phyloP scores from a whole-genome alignment of 805 yeast species.

The Pichia manshurica region DNA sequence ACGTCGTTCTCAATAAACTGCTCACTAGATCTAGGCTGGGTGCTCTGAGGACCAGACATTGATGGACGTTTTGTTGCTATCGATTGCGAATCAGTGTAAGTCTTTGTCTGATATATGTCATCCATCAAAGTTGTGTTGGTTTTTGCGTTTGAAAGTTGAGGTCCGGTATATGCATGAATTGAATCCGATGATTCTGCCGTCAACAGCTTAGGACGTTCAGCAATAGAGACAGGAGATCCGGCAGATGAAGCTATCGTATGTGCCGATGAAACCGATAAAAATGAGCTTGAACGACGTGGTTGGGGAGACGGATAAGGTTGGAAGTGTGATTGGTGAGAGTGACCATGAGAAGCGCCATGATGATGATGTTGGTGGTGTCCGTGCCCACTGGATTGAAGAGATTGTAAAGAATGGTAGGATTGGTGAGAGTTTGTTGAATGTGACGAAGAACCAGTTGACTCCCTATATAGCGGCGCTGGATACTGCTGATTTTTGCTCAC shows the following conservation, averaged over 20 bases:
- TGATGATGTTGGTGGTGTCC: conserved; percentile 20
- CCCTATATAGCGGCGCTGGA: conserved; percentile 18
- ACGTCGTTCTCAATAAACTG: background rate
- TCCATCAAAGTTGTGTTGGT: conserved; percentile 32
- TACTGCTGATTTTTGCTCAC: conserved; percentile 4
- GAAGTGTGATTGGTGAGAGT: conserved; percentile 22
- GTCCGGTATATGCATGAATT: conserved; percentile 14
- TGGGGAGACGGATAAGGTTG: conserved; percentile 23
- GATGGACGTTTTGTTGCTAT: conserved; percentile 2
- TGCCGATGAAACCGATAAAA: conserved; percentile 25
- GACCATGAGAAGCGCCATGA: conserved; percentile 21
- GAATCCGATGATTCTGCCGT: conserved; percentile 23
- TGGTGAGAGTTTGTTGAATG: conserved; percentile 20
- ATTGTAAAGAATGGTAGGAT: conserved; percentile 16
- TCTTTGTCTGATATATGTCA: conserved; percentile 29
- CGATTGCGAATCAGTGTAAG: conserved; percentile 24
- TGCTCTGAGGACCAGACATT: background rate
- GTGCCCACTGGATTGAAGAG: conserved; percentile 13
- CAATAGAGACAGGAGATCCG: conserved; percentile 21
- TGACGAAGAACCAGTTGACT: conserved; percentile 28
- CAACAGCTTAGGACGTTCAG: conserved; percentile 25
- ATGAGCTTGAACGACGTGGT: conserved; percentile 19
- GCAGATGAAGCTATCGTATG: conserved; percentile 22
- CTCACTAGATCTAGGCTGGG: background rate
- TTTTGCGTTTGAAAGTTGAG: conserved; percentile 26